Percentiles rank a stretch among this genome's conserved stretches.
phyloP scores from a whole-genome alignment of 441 rosid species.

The Jatropha podagrica region DNA sequence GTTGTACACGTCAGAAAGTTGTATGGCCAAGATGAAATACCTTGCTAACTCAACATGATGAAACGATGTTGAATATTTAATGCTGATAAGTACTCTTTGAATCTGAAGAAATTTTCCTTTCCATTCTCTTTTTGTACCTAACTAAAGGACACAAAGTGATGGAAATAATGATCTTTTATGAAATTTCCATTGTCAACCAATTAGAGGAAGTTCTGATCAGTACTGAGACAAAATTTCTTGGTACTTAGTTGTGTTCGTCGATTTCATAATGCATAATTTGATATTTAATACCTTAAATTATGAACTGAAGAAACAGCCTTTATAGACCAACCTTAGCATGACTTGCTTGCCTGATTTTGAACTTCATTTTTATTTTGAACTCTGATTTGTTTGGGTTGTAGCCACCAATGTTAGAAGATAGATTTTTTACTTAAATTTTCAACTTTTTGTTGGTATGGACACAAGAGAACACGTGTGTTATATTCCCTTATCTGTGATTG shows the following conservation, averaged over 20 bases:
- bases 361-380: neutral
- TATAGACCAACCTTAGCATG: neutral
- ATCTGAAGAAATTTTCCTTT: neutral
- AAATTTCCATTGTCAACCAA: neutral
- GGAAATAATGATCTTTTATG: neutral
- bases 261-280: neutral
- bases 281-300: neutral
- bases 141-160: neutral
- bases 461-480: too few species aligned
- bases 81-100: neutral
- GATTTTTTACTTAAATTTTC: neutral
- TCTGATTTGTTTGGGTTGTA: neutral
- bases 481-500: too few species aligned
- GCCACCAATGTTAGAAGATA: neutral
- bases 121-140: neutral
- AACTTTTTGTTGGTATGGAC: neutral
- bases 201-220: neutral
- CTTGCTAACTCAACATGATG: neutral
- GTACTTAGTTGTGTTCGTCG: neutral
- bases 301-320: neutral
- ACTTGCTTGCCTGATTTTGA: constrained; percentile 1
- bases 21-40: neutral
- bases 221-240: neutral
- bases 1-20: neutral
- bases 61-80: neutral